Evolutionary conservation across 176 grass and related monocot species (phyloP).

Genomic region (Lolium perenne): DNA sequence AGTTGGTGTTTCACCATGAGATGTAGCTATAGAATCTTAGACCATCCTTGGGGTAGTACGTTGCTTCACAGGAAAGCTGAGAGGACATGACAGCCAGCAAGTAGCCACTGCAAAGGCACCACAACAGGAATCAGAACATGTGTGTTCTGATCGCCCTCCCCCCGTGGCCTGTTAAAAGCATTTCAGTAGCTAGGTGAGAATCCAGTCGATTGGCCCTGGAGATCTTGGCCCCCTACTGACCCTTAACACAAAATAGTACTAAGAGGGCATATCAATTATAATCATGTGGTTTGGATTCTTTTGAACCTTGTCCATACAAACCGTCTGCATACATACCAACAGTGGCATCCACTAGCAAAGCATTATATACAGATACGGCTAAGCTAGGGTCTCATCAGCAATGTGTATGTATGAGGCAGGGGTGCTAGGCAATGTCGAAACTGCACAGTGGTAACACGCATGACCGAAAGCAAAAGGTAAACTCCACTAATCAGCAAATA

Average conservation of each 20-base stretch:
- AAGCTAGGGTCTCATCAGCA: not conserved
- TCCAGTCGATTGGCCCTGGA: not conserved
- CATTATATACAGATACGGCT: not conserved
- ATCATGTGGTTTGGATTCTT: not conserved
- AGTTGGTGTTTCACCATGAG: not conserved
- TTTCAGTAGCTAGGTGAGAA: slow-evolving; percentile 9
- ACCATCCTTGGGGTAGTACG: not conserved
- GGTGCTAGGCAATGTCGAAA: not conserved
- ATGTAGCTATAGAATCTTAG: slow-evolving; percentile 10
- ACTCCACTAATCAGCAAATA: not conserved
- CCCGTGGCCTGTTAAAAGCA: not conserved
- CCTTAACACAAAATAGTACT: not conserved
- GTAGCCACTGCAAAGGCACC: not conserved
- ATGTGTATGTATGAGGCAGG: no score
- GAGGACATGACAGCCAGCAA: slow-evolving; percentile 18
- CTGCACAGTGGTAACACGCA: not conserved
- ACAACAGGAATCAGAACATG: slow-evolving; percentile 18
- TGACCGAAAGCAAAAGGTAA: slow-evolving; percentile 4
- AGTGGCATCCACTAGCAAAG: slow-evolving; percentile 9
- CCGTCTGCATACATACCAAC: not conserved
- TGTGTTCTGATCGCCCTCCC: not conserved
- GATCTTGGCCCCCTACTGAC: not conserved
- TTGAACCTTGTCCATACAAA: slow-evolving; percentile 21
- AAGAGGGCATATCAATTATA: not conserved
- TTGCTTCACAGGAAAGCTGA: slow-evolving; percentile 10